Base-by-base conservation (phyloP, 2,329 filamentous ascomycete species). In the Pseudocercospora cruenta region DNA sequence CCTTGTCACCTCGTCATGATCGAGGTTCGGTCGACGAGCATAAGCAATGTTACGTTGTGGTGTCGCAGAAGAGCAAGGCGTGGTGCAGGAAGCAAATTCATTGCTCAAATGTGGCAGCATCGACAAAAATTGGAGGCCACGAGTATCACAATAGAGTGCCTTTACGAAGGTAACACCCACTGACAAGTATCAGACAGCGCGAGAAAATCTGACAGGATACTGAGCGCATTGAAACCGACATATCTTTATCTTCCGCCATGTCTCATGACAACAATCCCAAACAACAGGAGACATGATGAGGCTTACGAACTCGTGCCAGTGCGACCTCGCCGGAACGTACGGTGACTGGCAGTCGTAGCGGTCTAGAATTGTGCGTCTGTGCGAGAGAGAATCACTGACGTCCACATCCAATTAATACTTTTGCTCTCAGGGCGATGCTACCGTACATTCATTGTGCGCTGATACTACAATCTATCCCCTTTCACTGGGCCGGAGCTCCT, bases 61-160 rank as follows among this genome's bases (percentile, higher is more conserved):
- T 67, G 51, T 62, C 55, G 66, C 69, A 66, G 33, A 70, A 61
- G 62, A 67, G 66, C 62, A 64, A 64, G 58, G 65, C 59, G 59
- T 59, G 60, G 47, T 63, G 61, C 60, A 63, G 55, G 63, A 60
- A 51, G 60, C 63, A 51, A 62, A 45, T 62, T 36, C 39, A 26
- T 51, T 21, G 22, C 47, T 55, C 16, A 10, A 10, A 14, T 55
- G 16, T 26, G 51, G 22, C 51, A 31, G 51, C 51, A 19, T 31
- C 22, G 24, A 31, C 51, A 24, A n/a, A 14, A 12, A 31, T 10
- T 49, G 19, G 22, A 21, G 12, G 19, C 45, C 22, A 21, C 45
- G 45, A 45, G 57, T 59, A 45, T 45, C 57, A 59, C 57, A 26
- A 33, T 26, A 47, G 21, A 59, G 26, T 59, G 57, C 21, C 31